These are phyloP conservation scores for Heterobasidion parviporum DNA, from an alignment of 1,284 basidiomycete species.

Conservation along the genomic window DNA sequence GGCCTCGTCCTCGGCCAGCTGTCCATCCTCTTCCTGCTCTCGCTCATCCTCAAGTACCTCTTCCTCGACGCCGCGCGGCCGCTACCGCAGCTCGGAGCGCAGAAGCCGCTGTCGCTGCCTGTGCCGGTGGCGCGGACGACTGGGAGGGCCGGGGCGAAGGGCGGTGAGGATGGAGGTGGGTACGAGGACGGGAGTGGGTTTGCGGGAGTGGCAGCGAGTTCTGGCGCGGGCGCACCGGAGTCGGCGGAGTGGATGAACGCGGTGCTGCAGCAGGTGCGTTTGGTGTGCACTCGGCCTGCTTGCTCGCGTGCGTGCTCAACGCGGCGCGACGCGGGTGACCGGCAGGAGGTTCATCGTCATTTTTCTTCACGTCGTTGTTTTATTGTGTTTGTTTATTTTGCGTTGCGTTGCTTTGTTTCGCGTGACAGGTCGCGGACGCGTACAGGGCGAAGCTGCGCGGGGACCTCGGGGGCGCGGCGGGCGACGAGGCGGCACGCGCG, in stretches of 20 bases:
- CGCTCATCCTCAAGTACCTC: slow-evolving; percentile 70
- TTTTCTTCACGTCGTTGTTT: background rate
- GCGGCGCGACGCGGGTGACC: background rate
- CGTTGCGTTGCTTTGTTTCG: background rate
- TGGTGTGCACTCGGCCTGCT: background rate
- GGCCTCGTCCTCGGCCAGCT: slow-evolving; percentile 74
- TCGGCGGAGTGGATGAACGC: slow-evolving; percentile 73
- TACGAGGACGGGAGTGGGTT: slow-evolving; percentile 6
- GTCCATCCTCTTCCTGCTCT: slow-evolving; percentile 64
- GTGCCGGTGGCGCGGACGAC: slow-evolving; percentile 16
- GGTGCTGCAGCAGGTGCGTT: slow-evolving; percentile 52
- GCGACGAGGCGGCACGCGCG: slow-evolving; percentile 63
- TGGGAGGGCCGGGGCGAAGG: background rate
- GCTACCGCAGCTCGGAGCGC: slow-evolving; percentile 20
- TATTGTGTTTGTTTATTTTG: too few relatives aligned
- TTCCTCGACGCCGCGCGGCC: slow-evolving; percentile 61
- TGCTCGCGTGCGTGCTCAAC: background rate
- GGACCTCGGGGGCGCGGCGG: slow-evolving; percentile 51
- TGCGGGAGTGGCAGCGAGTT: slow-evolving; percentile 6
- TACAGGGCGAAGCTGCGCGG: slow-evolving; percentile 67
- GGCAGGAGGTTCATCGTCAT: background rate
- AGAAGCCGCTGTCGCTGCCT: slow-evolving; percentile 49
- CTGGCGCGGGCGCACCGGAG: slow-evolving; percentile 25
- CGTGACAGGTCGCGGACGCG: slow-evolving; percentile 50
- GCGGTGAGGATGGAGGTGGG: background rate